These are phyloP conservation scores for Calonectria fujianensis DNA, from an alignment of 2,329 filamentous ascomycete species.

Conservation along the genomic window DNA sequence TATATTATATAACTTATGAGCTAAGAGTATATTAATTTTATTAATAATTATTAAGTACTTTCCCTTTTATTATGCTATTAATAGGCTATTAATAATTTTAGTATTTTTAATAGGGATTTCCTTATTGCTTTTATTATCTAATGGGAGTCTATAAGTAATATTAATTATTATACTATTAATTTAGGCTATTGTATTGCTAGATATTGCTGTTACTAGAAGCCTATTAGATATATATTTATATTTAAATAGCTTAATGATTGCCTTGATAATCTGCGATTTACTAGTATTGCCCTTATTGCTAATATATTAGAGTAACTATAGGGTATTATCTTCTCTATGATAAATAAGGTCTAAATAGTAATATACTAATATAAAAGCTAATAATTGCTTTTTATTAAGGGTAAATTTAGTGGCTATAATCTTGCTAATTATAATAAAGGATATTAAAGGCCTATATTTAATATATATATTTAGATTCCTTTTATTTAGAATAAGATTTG, in stretches of 20 bases:
- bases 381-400: neutral
- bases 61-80: neutral
- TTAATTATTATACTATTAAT: neutral
- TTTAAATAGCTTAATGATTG: neutral
- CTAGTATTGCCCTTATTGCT: neutral
- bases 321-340: neutral
- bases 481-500: neutral
- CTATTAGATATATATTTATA: neutral
- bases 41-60: neutral
- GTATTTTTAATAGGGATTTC: neutral
- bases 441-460: neutral
- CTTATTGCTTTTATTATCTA: neutral
- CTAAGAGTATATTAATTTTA: neutral
- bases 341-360: neutral
- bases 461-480: neutral
- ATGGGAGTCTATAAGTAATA: neutral
- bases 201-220: neutral
- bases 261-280: neutral
- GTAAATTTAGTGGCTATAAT: neutral
- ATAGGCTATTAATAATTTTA: neutral
- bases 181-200: neutral
- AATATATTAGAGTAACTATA: neutral
- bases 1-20: neutral
- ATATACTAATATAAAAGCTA: neutral
- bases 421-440: neutral